These are phyloP conservation scores for Amanita rubescens DNA, from an alignment of 768 basidiomycete genomes.

Conservation along the genomic window DNA sequence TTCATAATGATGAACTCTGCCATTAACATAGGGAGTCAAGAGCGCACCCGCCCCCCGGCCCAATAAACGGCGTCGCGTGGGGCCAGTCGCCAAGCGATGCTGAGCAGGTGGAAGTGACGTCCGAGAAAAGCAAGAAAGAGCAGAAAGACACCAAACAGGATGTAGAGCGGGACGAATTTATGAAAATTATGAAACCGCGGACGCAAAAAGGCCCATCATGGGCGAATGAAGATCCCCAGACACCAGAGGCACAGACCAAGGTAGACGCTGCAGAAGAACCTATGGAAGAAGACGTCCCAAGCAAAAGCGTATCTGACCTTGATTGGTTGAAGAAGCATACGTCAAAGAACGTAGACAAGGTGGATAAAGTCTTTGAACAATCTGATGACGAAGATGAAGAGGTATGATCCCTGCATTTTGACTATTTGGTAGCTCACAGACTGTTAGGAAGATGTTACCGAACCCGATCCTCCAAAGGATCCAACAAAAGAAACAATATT, in stretches of 20 bases:
- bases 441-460: neutral
- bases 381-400: slow-evolving; percentile 41
- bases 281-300: too few species aligned
- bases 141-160: slow-evolving; percentile 19
- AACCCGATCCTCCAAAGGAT: slow-evolving; percentile 25
- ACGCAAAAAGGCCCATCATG: slow-evolving; percentile 53
- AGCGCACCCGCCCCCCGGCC: slow-evolving; percentile 62
- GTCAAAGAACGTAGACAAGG: slow-evolving; percentile 35
- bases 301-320: slow-evolving; percentile 57
- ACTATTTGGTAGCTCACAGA: neutral
- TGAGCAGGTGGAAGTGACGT: slow-evolving; percentile 1
- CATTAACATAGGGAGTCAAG: slow-evolving; percentile 48
- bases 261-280: slow-evolving; percentile 7
- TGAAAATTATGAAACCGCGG: slow-evolving; percentile 67
- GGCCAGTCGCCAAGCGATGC: slow-evolving; percentile 20
- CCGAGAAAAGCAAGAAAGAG: slow-evolving; percentile 10
- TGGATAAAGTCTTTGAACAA: slow-evolving; percentile 52
- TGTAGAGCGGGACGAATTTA: slow-evolving; percentile 53
- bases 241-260: slow-evolving; percentile 7
- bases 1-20: neutral
- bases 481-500: slow-evolving; percentile 48
- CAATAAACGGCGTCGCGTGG: slow-evolving; percentile 58
- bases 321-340: slow-evolving; percentile 72
- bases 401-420: slow-evolving; percentile 4
- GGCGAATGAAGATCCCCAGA: slow-evolving; percentile 42